Evolutionary conservation across 495 filamentous ascomycete genomes (phyloP).

Genomic region (Astrothelium macrocarpum): DNA sequence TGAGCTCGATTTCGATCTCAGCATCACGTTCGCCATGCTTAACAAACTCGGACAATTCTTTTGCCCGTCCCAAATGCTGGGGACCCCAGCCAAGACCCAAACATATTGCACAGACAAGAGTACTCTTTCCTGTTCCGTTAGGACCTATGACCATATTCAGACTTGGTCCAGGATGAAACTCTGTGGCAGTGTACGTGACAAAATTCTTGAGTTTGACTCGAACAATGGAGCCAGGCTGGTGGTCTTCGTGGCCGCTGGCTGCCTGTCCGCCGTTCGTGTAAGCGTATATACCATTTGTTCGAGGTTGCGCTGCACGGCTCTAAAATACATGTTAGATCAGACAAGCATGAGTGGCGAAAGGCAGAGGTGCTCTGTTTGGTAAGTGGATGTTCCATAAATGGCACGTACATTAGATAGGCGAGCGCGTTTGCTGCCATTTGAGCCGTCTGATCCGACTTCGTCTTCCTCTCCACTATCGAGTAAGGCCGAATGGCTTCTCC

Average conservation of each 20-base stretch:
- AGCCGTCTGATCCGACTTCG: not conserved
- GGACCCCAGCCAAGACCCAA: conserved; percentile 80
- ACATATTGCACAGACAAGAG: conserved; percentile 94
- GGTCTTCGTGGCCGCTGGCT: conserved; percentile 2
- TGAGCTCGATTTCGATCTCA: conserved; percentile 79
- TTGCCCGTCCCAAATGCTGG: conserved; percentile 68
- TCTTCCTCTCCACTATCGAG: not conserved
- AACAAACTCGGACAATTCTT: conserved; percentile 78
- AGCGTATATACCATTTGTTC: not conserved
- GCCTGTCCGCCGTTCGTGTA: not conserved
- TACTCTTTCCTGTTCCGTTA: conserved; percentile 96
- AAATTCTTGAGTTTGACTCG: conserved; percentile 83
- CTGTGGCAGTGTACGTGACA: conserved; percentile 85
- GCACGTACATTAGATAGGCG: not conserved
- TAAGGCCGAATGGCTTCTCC: not conserved
- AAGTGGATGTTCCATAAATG: not conserved
- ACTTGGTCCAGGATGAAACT: conserved; percentile 82
- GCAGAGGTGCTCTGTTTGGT: not conserved
- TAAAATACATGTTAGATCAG: not conserved
- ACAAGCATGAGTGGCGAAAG: not conserved
- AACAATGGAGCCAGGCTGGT: conserved; percentile 81
- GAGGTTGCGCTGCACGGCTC: not conserved
- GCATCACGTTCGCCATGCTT: conserved; percentile 78
- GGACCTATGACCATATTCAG: conserved; percentile 98
- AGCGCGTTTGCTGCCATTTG: not conserved